Base-by-base conservation (phyloP, 495 filamentous ascomycete genomes). In the Daldinia childiae region DNA sequence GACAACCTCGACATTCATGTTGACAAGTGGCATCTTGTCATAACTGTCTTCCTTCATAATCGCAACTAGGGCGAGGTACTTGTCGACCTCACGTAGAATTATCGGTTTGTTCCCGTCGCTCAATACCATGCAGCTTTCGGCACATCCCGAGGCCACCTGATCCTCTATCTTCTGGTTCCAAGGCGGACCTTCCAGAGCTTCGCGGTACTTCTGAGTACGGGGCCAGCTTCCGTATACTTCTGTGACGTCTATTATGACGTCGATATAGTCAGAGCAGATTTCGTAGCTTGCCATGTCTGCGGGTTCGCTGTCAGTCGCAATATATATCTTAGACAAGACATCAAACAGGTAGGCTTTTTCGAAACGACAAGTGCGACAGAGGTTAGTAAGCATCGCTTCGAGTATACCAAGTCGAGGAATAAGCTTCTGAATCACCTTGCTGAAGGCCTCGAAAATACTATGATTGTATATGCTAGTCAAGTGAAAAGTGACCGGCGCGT, bases 291-390 rank as follows among this genome's bases (percentile, higher is more conserved):
- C 89, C 85, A 97, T 93, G 72, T 97, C 93, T 36, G 95, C 92
- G 5, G 96, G 95, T 21, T 90, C 91, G 12, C 91, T 93, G 77
- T 99, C 95, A 9, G 93, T 97, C 4, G 96, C 95, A 64, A 99
- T 96, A 79, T 98, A 99, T 64, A 99, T 97, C 82, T 99, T 99
- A 80, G 92, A 97, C 58, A 95, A 84, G 12, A 97, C 93, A 77
- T 99, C 95, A 73, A 98, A 98, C 12, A 99, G 85, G 78, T 98
- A 99, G 0, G 93, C 95, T 82, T 99, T 99, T 76, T 98, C 94
- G 73, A 99, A 97, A 6, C 91, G 90, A 76, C 93, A 98, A 30
- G 92, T 94, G 27, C 89, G 91, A 80, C 89, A 93, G 38, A 98
- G 86, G 60, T 92, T 93, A 76, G 96, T 95, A 69, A 98, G 88